A percentile compares a stretch with the other conserved stretches of the same genome.
Conservation (phyloP, 1,139 yeast genomes). For the Yamadazyma oceani region DNA sequence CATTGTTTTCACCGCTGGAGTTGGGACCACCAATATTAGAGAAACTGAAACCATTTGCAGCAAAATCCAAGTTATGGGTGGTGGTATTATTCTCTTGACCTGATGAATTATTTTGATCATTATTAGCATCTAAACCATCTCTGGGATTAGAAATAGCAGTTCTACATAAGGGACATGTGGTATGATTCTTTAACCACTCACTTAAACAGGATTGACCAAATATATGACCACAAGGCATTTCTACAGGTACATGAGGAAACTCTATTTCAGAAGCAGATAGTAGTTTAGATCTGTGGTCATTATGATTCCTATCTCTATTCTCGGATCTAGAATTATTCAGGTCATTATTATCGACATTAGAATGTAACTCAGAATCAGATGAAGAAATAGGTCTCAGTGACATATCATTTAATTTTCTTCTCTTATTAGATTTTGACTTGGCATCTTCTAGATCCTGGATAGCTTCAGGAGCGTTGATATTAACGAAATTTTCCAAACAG, state of each 20-base stretch:
- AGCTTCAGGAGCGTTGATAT: neutral
- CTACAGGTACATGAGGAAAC: slow-evolving; percentile 61
- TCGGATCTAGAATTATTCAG: neutral
- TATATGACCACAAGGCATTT: slow-evolving; percentile 78
- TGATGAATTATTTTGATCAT: neutral
- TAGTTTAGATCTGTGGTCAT: neutral
- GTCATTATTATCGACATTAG: slow-evolving; percentile 1
- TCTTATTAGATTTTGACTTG: slow-evolving; percentile 12
- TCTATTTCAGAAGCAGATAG: slow-evolving; percentile 15
- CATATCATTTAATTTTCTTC: slow-evolving; percentile 13
- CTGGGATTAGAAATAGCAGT: slow-evolving; percentile 32
- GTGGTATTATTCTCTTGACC: neutral
- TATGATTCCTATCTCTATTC: neutral
- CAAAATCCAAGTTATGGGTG: neutral
- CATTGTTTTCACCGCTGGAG: neutral
- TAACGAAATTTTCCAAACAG: slow-evolving; percentile 59
- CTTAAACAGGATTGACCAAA: slow-evolving; percentile 74
- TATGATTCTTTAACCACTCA: slow-evolving; percentile 70
- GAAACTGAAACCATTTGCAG: neutral
- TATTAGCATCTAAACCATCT: neutral
- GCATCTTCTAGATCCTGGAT: slow-evolving; percentile 4
- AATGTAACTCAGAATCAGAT: neutral
- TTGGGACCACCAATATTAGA: neutral
- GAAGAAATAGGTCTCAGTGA: neutral
- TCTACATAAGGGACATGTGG: slow-evolving; percentile 83